Conservation (phyloP, 768 basidiomycete genomes). For the Harrya chromipes region DNA sequence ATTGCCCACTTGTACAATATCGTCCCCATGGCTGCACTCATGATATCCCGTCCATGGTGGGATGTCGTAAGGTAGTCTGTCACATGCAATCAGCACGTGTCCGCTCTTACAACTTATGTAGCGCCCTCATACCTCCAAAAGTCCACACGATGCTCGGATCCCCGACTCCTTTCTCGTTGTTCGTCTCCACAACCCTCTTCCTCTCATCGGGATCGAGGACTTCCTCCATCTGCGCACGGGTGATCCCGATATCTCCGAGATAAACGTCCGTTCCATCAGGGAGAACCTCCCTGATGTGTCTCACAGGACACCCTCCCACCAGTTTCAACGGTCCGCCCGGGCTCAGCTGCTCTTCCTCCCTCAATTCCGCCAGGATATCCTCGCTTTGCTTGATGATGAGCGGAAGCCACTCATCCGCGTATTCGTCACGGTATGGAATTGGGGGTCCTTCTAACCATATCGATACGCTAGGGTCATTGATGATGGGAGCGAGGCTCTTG, state of each 20-base stretch:
- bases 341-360: slow-evolving; percentile 12
- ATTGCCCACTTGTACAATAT: slow-evolving; percentile 59
- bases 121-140: slow-evolving; percentile 48
- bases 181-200: slow-evolving; percentile 36
- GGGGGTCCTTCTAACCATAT: slow-evolving; percentile 47
- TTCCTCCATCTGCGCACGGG: slow-evolving; percentile 26
- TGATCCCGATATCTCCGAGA: slow-evolving; percentile 41
- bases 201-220: slow-evolving; percentile 37
- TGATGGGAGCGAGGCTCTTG: slow-evolving; percentile 30
- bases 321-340: slow-evolving; percentile 27
- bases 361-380: slow-evolving; percentile 19
- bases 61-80: slow-evolving; percentile 60
- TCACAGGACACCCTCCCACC: slow-evolving; percentile 48
- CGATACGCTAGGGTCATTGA: slow-evolving; percentile 52
- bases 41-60: slow-evolving; percentile 68
- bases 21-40: slow-evolving; percentile 59
- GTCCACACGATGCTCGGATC: slow-evolving; percentile 59
- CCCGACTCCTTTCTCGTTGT: slow-evolving; percentile 40
- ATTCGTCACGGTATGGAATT: slow-evolving; percentile 47
- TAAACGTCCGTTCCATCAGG: slow-evolving; percentile 53
- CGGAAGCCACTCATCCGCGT: slow-evolving; percentile 40
- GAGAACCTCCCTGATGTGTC: slow-evolving; percentile 49
- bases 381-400: slow-evolving; percentile 18
- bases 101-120: neutral
- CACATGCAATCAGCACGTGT: neutral